These are phyloP conservation scores for Neurospora tetrasperma DNA, from an alignment of 495 filamentous ascomycete species.

Conservation along the genomic window DNA sequence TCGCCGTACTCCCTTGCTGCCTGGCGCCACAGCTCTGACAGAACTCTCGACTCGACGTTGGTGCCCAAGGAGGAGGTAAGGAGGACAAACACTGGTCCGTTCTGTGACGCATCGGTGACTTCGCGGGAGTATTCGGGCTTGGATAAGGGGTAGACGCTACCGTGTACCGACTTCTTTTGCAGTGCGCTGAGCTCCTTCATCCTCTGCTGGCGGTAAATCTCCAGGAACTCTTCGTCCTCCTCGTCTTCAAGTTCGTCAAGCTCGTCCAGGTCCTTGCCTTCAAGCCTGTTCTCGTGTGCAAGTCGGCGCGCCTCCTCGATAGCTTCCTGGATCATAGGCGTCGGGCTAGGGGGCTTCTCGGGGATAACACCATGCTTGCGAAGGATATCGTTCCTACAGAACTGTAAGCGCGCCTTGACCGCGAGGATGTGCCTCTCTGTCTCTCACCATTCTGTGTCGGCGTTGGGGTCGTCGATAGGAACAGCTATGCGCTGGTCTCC, in stretches of 20 bases:
- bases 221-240: constrained; percentile 85
- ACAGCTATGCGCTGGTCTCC: constrained; percentile 57
- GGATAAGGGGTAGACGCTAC: constrained; percentile 83
- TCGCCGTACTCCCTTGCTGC: constrained; percentile 78
- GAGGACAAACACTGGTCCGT: constrained; percentile 69
- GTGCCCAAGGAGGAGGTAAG: constrained; percentile 65
- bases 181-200: constrained; percentile 68
- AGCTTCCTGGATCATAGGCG: constrained; percentile 93
- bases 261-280: constrained; percentile 89
- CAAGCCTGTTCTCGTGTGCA: constrained; percentile 81
- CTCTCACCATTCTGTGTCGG: constrained; percentile 90
- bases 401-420: constrained; percentile 3
- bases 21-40: constrained; percentile 81
- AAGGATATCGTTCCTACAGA: constrained; percentile 90
- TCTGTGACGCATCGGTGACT: constrained; percentile 81
- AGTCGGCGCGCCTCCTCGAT: constrained; percentile 66
- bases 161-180: constrained; percentile 64
- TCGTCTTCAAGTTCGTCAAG: constrained; percentile 84
- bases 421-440: neutral
- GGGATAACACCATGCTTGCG: constrained; percentile 93
- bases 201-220: constrained; percentile 76
- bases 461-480: constrained; percentile 88
- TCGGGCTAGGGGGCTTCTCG: constrained; percentile 89
- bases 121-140: constrained; percentile 87
- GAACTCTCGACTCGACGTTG: constrained; percentile 71